Conservation (phyloP, 352 stramenopile genomes). For the Phytopythium oedochilum region DNA sequence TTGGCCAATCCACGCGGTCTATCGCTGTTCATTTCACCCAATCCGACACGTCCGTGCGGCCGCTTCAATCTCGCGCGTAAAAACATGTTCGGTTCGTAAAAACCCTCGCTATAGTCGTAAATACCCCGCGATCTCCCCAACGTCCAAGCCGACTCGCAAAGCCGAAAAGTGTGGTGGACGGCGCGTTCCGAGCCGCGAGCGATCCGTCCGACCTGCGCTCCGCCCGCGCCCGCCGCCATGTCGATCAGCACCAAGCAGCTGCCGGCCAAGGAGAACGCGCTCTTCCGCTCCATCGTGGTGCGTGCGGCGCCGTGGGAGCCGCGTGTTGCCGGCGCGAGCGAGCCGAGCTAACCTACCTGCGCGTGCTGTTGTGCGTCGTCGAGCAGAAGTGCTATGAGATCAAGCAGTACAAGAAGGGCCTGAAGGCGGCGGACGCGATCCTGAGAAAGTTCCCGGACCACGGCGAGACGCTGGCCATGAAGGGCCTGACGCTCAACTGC, state of each 20-base stretch:
- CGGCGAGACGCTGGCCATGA: constrained; percentile 98
- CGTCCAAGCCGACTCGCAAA: neutral
- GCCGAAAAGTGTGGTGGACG: constrained; percentile 7
- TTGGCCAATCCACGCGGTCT: neutral
- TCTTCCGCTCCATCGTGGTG: constrained; percentile 95
- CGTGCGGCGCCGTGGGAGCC: constrained; percentile 14
- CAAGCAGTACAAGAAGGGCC: constrained; percentile 99
- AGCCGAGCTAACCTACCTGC: no score
- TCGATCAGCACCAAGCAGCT: constrained; percentile 61
- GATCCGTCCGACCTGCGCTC: neutral
- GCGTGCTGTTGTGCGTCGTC: neutral
- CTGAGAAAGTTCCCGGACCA: constrained; percentile 97
- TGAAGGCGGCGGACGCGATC: constrained; percentile 94
- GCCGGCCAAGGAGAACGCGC: constrained; percentile 92
- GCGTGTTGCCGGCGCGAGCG: no score
- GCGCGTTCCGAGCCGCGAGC: neutral
- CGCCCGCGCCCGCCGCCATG: constrained; percentile 13
- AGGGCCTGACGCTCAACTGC: constrained; percentile 95
- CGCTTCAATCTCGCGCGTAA: neutral
- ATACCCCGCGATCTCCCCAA: constrained; percentile 3
- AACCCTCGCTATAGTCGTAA: neutral
- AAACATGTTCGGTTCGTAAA: neutral
- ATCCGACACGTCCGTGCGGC: neutral
- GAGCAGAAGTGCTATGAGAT: constrained; percentile 95
- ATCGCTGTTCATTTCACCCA: neutral